Evolutionary conservation across 2,329 filamentous ascomycete species (phyloP).

Genomic region (Nothophoma quercina): DNA sequence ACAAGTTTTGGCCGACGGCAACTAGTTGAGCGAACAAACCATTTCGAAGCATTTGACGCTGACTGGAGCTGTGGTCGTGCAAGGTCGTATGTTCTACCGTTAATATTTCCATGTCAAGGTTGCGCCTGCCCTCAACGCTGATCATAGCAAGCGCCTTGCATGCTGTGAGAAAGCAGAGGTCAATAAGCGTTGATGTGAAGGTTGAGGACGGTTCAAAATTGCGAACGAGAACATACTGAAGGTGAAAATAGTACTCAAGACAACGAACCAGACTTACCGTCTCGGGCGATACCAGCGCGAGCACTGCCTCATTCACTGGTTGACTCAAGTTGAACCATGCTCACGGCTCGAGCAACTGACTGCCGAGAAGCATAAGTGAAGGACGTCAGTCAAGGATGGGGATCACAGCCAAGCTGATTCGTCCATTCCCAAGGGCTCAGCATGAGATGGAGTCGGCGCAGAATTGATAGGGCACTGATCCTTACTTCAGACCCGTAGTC

Average conservation of each 20-base stretch:
- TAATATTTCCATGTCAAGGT: neutral
- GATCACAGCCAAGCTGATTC: constrained; percentile 18
- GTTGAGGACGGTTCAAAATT: no score
- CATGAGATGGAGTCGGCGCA: constrained; percentile 8
- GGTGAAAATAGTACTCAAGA: neutral
- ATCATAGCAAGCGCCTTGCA: neutral
- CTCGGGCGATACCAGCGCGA: neutral
- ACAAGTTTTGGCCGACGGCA: neutral
- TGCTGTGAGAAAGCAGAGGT: neutral
- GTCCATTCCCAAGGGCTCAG: constrained; percentile 20
- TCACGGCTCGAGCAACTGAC: constrained; percentile 13
- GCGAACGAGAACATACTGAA: no score
- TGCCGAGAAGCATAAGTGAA: constrained; percentile 11
- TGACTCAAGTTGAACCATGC: constrained; percentile 9
- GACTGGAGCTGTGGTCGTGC: neutral
- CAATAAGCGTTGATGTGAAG: no score
- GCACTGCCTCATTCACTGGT: neutral
- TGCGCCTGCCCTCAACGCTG: neutral
- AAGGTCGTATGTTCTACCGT: neutral
- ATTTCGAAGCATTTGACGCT: neutral
- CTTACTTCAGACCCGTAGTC: constrained; percentile 35
- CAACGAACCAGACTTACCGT: neutral
- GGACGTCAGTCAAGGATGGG: constrained; percentile 13
- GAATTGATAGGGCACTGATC: constrained; percentile 27
- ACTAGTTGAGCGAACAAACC: neutral